Percentiles rank a stretch among this genome's conserved stretches.
These are phyloP conservation scores for Heritiera fomes DNA, from an alignment of 345 rosid species.

Conservation along the genomic window DNA sequence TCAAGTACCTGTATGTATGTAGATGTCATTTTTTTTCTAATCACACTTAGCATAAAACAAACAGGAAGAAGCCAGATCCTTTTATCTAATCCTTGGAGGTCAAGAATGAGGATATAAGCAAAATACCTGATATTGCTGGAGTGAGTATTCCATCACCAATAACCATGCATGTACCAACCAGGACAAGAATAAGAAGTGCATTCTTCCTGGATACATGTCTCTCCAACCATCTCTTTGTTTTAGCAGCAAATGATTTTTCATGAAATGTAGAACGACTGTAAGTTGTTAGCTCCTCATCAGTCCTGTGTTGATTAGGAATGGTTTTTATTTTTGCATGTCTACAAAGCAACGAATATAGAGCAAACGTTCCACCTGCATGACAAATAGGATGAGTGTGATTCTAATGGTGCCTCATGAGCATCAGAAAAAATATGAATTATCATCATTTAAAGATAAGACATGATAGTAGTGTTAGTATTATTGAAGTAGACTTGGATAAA, in stretches of 20 bases:
- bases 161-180: constrained; percentile 91
- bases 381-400: constrained; percentile 16
- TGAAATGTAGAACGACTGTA: constrained; percentile 73
- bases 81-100: constrained; percentile 14
- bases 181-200: constrained; percentile 67
- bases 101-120: neutral
- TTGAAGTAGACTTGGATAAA: neutral
- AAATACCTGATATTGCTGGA: constrained; percentile 92
- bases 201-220: constrained; percentile 52
- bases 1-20: neutral
- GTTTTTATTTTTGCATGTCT: constrained; percentile 91
- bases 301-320: constrained; percentile 84
- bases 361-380: constrained; percentile 85
- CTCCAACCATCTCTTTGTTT: constrained; percentile 84
- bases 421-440: neutral
- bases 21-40: neutral
- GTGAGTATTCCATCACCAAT: constrained; percentile 97
- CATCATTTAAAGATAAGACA: neutral
- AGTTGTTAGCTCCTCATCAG: constrained; percentile 90
- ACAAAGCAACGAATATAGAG: constrained; percentile 90
- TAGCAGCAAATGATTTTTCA: constrained; percentile 83
- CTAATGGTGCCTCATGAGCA: constrained; percentile 6
- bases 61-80: neutral
- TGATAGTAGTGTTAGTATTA: neutral
- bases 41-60: neutral